These are phyloP conservation scores for Otatea glauca DNA, from an alignment of 176 grass and related monocot genomes.

Conservation along the genomic window DNA sequence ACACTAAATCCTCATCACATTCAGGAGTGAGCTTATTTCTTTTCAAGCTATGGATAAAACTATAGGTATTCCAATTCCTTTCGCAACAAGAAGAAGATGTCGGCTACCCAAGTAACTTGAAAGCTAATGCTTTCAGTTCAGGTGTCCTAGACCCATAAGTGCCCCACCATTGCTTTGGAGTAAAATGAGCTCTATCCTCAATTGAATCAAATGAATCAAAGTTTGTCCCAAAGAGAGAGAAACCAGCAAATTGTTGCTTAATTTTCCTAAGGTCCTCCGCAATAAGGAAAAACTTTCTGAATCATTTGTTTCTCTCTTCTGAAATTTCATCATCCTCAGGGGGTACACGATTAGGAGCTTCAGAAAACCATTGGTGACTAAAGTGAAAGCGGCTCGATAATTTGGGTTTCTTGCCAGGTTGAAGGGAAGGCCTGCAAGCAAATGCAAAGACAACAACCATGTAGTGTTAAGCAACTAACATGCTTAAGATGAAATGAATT, in stretches of 20 bases:
- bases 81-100: neutral
- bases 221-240: too few relatives aligned
- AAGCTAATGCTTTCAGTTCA: neutral
- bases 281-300: constrained; percentile 22
- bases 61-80: neutral
- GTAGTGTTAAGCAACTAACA: too few relatives aligned
- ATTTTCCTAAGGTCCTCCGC: neutral
- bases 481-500: too few relatives aligned
- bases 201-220: neutral
- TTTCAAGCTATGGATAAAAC: neutral
- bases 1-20: neutral
- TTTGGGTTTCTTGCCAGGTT: too few relatives aligned
- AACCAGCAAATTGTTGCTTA: constrained; percentile 20
- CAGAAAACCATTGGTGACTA: too few relatives aligned
- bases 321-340: constrained; percentile 16
- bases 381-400: too few relatives aligned
- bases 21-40: neutral
- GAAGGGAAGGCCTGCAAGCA: too few relatives aligned
- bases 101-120: neutral
- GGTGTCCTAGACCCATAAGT: neutral
- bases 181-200: too few relatives aligned
- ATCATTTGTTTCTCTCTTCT: constrained; percentile 32
- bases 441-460: too few relatives aligned
- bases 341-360: neutral
- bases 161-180: neutral